A percentile compares a stretch with the other conserved stretches of the same genome.
phyloP scores from a whole-genome alignment of 768 basidiomycete genomes.

The Suillus subalutaceus region DNA sequence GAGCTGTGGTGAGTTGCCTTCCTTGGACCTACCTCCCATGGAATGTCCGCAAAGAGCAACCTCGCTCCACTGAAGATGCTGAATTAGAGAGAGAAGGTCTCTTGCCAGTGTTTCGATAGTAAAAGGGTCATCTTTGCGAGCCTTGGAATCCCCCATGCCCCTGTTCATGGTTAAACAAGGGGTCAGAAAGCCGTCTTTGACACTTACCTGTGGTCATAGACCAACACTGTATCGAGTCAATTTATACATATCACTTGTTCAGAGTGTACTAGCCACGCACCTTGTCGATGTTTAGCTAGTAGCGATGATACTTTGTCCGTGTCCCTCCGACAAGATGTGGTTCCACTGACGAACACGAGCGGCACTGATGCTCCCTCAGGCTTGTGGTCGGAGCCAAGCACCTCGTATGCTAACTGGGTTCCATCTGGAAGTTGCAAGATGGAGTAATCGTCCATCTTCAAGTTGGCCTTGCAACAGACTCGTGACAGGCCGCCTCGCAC shows the following conservation, averaged over 20 bases:
- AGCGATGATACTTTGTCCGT: slow-evolving; percentile 32
- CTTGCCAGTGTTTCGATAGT: slow-evolving; percentile 49
- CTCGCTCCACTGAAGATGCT: slow-evolving; percentile 42
- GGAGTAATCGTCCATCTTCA: slow-evolving; percentile 16
- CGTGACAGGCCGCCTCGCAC: neutral
- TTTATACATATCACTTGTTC: neutral
- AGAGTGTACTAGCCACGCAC: neutral
- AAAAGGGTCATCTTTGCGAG: slow-evolving; percentile 38
- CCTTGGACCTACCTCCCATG: slow-evolving; percentile 47
- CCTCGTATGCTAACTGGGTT: slow-evolving; percentile 44
- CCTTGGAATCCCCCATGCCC: slow-evolving; percentile 49
- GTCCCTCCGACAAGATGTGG: slow-evolving; percentile 43
- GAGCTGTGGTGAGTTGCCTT: neutral
- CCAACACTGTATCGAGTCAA: slow-evolving; percentile 36
- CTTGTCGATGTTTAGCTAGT: neutral
- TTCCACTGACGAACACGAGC: slow-evolving; percentile 46
- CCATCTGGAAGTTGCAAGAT: slow-evolving; percentile 42
- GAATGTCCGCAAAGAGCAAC: slow-evolving; percentile 51
- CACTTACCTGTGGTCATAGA: slow-evolving; percentile 44
- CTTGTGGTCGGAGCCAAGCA: slow-evolving; percentile 41
- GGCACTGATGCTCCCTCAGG: slow-evolving; percentile 32
- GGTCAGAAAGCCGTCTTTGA: neutral
- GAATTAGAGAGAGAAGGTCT: slow-evolving; percentile 45
- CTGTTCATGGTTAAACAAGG: slow-evolving; percentile 21
- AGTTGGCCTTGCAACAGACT: neutral